Evolutionary conservation across 495 filamentous ascomycete species (phyloP).

Genomic region (Amphirosellinia nigrospora): DNA sequence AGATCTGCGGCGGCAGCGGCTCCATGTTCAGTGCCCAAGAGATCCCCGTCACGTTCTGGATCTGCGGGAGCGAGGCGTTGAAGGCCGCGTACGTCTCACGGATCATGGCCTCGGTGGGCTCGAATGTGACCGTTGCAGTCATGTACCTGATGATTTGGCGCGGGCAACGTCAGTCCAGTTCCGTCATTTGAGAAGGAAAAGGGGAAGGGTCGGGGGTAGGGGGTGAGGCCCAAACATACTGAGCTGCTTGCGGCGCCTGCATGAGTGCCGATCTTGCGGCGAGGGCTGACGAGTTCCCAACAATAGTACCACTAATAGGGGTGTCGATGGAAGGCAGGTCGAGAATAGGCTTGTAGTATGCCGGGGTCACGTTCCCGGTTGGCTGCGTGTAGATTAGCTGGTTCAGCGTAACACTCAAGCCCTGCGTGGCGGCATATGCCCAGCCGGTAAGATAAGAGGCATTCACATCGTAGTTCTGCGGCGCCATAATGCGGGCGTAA

Average conservation of each 20-base stretch:
- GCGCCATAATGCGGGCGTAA: constrained; percentile 25
- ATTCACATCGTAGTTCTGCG: constrained; percentile 31
- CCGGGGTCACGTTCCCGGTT: neutral
- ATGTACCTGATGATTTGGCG: constrained; percentile 4
- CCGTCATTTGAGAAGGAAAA: neutral
- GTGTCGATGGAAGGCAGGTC: constrained; percentile 19
- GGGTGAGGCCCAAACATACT: neutral
- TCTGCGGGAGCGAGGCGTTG: constrained; percentile 16
- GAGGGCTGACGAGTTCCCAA: constrained; percentile 13
- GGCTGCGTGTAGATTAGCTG: constrained; percentile 26
- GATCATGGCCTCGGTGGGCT: constrained; percentile 26
- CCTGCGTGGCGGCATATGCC: constrained; percentile 5
- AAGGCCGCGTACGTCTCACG: constrained; percentile 27
- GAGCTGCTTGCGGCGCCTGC: constrained; percentile 9
- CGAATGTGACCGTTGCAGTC: constrained; percentile 12
- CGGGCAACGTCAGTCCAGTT: neutral
- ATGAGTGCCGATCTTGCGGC: neutral
- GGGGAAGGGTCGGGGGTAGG: neutral
- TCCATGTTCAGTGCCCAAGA: constrained; percentile 47
- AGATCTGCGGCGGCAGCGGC: constrained; percentile 52
- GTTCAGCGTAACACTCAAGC: constrained; percentile 14
- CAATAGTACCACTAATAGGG: constrained; percentile 12
- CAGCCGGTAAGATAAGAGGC: constrained; percentile 29
- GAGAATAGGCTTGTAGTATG: constrained; percentile 21
- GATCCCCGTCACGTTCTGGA: constrained; percentile 25